phyloP scores from a whole-genome alignment of 495 filamentous ascomycete genomes.

The Apiosordaria backusii region DNA sequence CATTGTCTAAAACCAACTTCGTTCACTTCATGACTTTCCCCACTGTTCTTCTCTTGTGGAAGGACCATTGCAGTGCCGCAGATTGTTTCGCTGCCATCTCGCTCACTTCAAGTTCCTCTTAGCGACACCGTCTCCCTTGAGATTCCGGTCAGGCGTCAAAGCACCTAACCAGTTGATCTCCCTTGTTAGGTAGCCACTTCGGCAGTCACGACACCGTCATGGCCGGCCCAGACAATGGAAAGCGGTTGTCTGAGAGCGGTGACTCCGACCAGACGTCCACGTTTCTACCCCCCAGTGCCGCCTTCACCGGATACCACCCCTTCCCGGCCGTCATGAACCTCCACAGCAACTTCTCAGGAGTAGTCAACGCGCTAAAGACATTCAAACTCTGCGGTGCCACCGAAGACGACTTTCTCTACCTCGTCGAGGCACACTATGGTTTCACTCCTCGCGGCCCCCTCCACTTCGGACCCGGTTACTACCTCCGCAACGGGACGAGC shows the following conservation, averaged over 20 bases:
- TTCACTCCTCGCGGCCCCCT: constrained; percentile 11
- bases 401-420: constrained; percentile 6
- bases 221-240: too few relatives aligned
- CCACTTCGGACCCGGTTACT: constrained; percentile 9
- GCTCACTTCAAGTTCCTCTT: too few relatives aligned
- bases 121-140: too few relatives aligned
- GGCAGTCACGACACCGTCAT: too few relatives aligned
- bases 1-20: too few relatives aligned
- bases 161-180: too few relatives aligned
- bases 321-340: constrained; percentile 18
- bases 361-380: constrained; percentile 4
- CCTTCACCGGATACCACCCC: constrained; percentile 12
- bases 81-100: too few relatives aligned
- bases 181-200: too few relatives aligned
- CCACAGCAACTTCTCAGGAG: constrained; percentile 12
- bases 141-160: too few relatives aligned
- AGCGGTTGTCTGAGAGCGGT: background rate
- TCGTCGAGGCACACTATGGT: constrained; percentile 13
- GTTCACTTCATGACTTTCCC: too few relatives aligned
- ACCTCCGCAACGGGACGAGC: constrained; percentile 17
- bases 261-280: background rate
- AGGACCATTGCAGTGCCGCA: too few relatives aligned
- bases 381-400: constrained; percentile 13
- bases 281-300: background rate
- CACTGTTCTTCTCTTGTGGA: too few relatives aligned